A percentile compares a stretch with the other conserved stretches of the same genome.
These are phyloP conservation scores for Fraxinus sp. DNA, from an alignment of 305 asterid species.

Conservation along the genomic window DNA sequence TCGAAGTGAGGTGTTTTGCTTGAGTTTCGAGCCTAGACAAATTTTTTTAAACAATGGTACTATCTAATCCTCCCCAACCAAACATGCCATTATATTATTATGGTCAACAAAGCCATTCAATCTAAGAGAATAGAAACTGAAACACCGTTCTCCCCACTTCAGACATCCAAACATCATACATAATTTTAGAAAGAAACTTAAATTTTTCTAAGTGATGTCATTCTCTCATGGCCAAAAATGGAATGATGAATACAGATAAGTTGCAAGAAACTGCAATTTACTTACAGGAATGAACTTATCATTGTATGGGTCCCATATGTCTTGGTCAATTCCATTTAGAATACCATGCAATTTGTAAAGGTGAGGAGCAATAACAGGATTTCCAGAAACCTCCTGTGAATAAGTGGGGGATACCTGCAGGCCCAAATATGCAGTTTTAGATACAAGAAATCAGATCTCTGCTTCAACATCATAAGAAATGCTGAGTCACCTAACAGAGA, in stretches of 20 bases:
- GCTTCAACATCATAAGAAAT: constrained; percentile 12
- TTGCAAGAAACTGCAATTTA: constrained; percentile 20
- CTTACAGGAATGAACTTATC: constrained; percentile 92
- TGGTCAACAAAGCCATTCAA: neutral
- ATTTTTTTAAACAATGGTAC: neutral
- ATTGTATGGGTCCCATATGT: constrained; percentile 96
- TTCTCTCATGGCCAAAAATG: neutral
- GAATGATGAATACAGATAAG: constrained; percentile 9
- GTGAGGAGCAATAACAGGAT: constrained; percentile 71
- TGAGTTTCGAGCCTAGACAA: neutral
- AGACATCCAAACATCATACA: constrained; percentile 7
- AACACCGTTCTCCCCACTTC: neutral
- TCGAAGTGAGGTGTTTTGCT: neutral
- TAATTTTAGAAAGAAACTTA: constrained; percentile 17
- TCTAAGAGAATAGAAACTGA: neutral
- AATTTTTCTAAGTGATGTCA: neutral
- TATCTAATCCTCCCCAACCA: neutral
- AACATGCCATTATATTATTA: neutral
- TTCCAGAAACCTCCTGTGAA: constrained; percentile 77
- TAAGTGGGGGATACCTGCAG: constrained; percentile 96
- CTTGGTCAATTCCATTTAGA: constrained; percentile 95
- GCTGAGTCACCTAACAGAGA: constrained; percentile 12
- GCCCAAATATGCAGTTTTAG: constrained; percentile 16
- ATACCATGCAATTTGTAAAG: constrained; percentile 91
- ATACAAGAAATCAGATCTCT: constrained; percentile 10